Evolutionary conservation across 2,329 filamentous ascomycete species (phyloP).

Genomic region (Mariannaea elegans): DNA sequence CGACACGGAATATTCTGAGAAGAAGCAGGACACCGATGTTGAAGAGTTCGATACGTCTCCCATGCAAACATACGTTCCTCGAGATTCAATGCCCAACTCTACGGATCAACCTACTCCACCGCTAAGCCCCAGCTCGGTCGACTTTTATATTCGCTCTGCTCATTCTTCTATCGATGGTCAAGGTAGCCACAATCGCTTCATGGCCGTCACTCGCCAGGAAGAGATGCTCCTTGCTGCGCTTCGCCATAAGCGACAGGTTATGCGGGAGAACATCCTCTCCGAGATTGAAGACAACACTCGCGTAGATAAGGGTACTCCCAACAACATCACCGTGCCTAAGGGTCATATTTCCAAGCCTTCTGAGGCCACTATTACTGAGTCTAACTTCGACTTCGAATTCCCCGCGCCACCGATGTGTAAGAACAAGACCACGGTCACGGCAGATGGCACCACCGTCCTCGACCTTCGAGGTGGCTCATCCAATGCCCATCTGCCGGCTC

Average conservation of each 20-base stretch:
- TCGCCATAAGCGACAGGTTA: conserved; percentile 64
- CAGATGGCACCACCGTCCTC: conserved; percentile 37
- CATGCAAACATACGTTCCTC: conserved; percentile 27
- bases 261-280: conserved; percentile 58
- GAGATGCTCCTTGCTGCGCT: conserved; percentile 67
- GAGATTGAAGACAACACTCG: conserved; percentile 50
- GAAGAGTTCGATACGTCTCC: conserved; percentile 25
- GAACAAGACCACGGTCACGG: conserved; percentile 35
- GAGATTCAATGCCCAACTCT: conserved; percentile 38
- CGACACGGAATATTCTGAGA: conserved; percentile 25
- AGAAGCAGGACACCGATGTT: conserved; percentile 24
- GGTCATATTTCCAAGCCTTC: conserved; percentile 42
- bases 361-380: conserved; percentile 43
- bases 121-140: conserved; percentile 60
- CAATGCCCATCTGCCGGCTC: conserved; percentile 11
- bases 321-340: conserved; percentile 8
- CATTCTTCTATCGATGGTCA: conserved; percentile 48
- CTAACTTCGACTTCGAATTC: conserved; percentile 46
- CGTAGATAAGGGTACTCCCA: conserved; percentile 13
- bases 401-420: conserved; percentile 45
- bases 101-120: conserved; percentile 59
- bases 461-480: conserved; percentile 29
- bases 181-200: conserved; percentile 53
- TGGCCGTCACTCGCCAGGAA: conserved; percentile 67
- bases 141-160: conserved; percentile 55